Percentiles rank a stretch among this genome's conserved stretches.
phyloP scores from a whole-genome alignment of 495 filamentous ascomycete genomes.

The Xylaria bambusicola region DNA sequence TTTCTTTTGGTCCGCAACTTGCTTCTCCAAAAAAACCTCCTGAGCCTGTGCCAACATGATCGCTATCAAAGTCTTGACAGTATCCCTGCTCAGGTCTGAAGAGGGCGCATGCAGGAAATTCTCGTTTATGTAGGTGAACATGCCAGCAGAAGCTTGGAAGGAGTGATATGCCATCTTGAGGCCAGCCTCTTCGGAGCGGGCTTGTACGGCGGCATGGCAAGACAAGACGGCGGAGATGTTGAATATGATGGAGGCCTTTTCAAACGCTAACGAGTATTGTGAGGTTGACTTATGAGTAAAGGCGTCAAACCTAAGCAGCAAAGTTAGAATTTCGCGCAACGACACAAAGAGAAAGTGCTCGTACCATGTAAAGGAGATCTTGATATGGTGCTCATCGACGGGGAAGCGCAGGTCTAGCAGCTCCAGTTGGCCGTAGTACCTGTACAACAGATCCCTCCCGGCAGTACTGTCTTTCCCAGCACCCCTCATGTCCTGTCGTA shows the following conservation, averaged over 20 bases:
- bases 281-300: slow-evolving; percentile 96
- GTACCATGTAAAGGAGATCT: slow-evolving; percentile 98
- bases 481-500: slow-evolving; percentile 98
- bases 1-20: slow-evolving; percentile 91
- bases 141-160: slow-evolving; percentile 95
- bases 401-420: slow-evolving; percentile 92
- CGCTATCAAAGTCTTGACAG: slow-evolving; percentile 89
- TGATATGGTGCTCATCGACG: slow-evolving; percentile 97
- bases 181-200: slow-evolving; percentile 85
- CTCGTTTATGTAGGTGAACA: slow-evolving; percentile 99
- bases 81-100: slow-evolving; percentile 89
- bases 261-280: slow-evolving; percentile 94
- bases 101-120: slow-evolving; percentile 98
- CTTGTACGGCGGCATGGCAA: slow-evolving; percentile 92
- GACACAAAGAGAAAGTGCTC: slow-evolving; percentile 16
- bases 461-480: slow-evolving; percentile 96
- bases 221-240: slow-evolving; percentile 98
- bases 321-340: slow-evolving; percentile 25
- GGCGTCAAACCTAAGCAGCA: slow-evolving; percentile 79
- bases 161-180: slow-evolving; percentile 97
- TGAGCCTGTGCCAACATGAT: slow-evolving; percentile 94
- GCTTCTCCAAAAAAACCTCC: slow-evolving; percentile 96
- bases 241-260: slow-evolving; percentile 99
- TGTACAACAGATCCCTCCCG: slow-evolving; percentile 88
- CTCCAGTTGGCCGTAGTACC: slow-evolving; percentile 97